Conservation (phyloP, 192 early-diverging fungal species). For the Chytriomyces hyalinus region DNA sequence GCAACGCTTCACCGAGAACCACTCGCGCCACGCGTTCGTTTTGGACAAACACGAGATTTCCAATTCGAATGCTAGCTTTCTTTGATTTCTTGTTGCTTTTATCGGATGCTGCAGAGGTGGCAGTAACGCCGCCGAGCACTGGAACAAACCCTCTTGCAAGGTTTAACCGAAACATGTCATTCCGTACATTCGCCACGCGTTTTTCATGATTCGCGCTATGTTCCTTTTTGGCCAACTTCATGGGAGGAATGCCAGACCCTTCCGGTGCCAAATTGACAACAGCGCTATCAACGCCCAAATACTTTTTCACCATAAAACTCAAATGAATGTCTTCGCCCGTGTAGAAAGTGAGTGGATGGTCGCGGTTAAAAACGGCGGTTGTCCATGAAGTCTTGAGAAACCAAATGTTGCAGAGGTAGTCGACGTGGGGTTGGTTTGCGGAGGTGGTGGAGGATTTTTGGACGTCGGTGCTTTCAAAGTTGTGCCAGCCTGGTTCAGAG, state of each 20-base stretch:
- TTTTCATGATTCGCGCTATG: slow-evolving; percentile 16
- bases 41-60: slow-evolving; percentile 26
- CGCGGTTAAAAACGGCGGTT: slow-evolving; percentile 3
- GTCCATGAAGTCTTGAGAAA: slow-evolving; percentile 23
- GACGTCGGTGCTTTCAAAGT: neutral
- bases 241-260: neutral
- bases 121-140: neutral
- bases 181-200: slow-evolving; percentile 25
- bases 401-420: slow-evolving; percentile 33
- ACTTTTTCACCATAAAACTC: slow-evolving; percentile 9
- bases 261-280: neutral
- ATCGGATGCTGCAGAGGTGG: too few relatives aligned
- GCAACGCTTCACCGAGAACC: neutral
- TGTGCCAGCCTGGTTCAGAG: slow-evolving; percentile 27
- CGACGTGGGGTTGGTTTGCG: neutral
- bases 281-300: slow-evolving; percentile 5
- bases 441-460: neutral
- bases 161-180: slow-evolving; percentile 31
- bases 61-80: neutral
- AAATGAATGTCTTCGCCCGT: slow-evolving; percentile 35
- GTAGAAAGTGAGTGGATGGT: slow-evolving; percentile 23
- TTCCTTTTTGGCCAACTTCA: neutral
- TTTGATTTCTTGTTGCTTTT: too few relatives aligned
- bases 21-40: neutral
- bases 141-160: slow-evolving; percentile 10